Conservation (phyloP, 768 basidiomycete species). For the Pleurotus cornucopiae region DNA sequence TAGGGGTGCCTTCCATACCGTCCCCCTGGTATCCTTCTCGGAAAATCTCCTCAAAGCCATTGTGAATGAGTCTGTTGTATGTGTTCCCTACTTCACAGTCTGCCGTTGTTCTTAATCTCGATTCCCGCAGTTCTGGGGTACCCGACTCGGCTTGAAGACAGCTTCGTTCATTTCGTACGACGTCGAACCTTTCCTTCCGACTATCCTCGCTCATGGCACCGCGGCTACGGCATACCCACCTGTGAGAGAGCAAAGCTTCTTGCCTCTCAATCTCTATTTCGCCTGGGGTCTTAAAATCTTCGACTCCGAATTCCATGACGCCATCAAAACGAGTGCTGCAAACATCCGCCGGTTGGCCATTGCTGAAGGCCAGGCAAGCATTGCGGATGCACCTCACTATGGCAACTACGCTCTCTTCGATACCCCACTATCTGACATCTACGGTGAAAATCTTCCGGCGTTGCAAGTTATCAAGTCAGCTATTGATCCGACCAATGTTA, state of each 20-base stretch:
- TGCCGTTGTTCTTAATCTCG: neutral
- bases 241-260: constrained; percentile 15
- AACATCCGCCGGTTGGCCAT: constrained; percentile 35
- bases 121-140: constrained; percentile 40
- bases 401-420: constrained; percentile 56
- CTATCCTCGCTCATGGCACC: constrained; percentile 32
- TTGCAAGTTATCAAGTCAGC: constrained; percentile 35
- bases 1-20: constrained; percentile 36
- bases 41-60: constrained; percentile 34
- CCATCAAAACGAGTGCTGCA: constrained; percentile 32
- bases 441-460: constrained; percentile 41
- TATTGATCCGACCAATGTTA: constrained; percentile 56
- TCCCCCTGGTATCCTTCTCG: constrained; percentile 32
- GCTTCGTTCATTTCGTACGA: constrained; percentile 37
- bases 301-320: constrained; percentile 30
- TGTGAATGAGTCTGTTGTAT: constrained; percentile 37
- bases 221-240: constrained; percentile 43
- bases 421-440: constrained; percentile 47
- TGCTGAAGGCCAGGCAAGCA: constrained; percentile 31
- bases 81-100: constrained; percentile 9
- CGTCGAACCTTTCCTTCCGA: constrained; percentile 47
- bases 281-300: constrained; percentile 16
- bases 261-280: constrained; percentile 24
- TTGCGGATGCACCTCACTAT: constrained; percentile 40
- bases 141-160: constrained; percentile 20